A percentile compares a stretch with the other conserved stretches of the same genome.
Evolutionary conservation across 139 green algal genomes (phyloP).

Genomic region (Micractinium sp.): DNA sequence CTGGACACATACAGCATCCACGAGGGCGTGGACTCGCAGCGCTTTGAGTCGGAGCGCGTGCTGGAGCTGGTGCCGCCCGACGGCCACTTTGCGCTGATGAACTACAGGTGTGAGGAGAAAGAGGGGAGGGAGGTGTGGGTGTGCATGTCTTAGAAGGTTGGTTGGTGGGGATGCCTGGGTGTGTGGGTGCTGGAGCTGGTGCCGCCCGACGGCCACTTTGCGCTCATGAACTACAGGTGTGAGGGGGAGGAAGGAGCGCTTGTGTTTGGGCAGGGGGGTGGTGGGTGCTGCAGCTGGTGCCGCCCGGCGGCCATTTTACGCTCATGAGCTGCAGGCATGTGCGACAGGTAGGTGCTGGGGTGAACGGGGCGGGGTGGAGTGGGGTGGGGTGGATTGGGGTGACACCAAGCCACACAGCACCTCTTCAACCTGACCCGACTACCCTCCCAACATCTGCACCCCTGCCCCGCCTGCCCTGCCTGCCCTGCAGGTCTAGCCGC

Average conservation of each 20-base stretch:
- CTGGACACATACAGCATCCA: conserved; percentile 79
- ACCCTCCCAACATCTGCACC: neutral
- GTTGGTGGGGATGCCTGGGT: no score
- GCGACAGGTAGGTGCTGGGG: no score
- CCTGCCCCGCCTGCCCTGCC: neutral
- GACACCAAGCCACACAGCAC: no score
- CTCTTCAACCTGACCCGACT: no score
- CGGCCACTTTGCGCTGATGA: conserved; percentile 95
- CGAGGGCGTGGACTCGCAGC: conserved; percentile 72
- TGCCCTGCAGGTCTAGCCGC: conserved; percentile 61
- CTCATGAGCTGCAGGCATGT: no score
- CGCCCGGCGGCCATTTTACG: no score
- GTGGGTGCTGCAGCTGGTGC: no score
- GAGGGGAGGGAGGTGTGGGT: conserved; percentile 84
- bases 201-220: conserved; percentile 88
- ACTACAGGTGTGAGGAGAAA: conserved; percentile 72
- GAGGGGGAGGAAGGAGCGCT: neutral
- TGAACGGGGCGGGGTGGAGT: no score
- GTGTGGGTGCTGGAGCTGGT: conserved; percentile 40
- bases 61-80: conserved; percentile 88
- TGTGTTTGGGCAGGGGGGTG: neutral
- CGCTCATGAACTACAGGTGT: conserved; percentile 87
- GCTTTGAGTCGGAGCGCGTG: conserved; percentile 92
- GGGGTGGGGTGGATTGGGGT: no score
- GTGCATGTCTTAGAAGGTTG: conserved; percentile 79